Conservation (phyloP, 108 stramenopile species). For the Aurantiochytrium sp. region DNA sequence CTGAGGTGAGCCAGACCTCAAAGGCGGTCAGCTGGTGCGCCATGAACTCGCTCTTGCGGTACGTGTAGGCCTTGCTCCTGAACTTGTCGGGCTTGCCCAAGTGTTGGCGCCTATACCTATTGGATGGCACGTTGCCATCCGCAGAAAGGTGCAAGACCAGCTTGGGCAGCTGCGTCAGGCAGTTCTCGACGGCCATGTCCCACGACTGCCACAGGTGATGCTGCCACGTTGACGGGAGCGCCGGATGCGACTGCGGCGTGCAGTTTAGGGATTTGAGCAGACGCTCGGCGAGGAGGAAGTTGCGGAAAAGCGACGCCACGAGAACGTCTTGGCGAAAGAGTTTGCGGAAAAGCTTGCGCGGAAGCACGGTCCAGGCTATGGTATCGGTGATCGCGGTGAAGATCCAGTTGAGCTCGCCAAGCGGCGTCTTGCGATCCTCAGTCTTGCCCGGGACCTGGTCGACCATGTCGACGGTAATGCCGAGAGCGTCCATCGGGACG, state of each 20-base stretch:
- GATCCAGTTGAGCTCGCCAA: constrained; percentile 96
- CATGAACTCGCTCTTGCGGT: constrained; percentile 65
- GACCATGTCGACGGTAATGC: constrained; percentile 65
- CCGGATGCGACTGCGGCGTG: constrained; percentile 82
- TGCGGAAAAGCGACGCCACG: constrained; percentile 91
- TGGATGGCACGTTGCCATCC: not conserved
- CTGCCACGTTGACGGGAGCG: constrained; percentile 76
- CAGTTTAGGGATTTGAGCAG: constrained; percentile 80
- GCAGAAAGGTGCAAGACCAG: constrained; percentile 30
- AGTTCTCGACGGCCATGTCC: constrained; percentile 95
- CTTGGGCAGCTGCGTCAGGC: constrained; percentile 63
- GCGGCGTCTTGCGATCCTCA: constrained; percentile 76
- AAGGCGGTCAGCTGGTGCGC: constrained; percentile 93
- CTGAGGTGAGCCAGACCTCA: constrained; percentile 93
- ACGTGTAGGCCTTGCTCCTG: constrained; percentile 30
- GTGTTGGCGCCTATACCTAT: not conserved
- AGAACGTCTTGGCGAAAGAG: constrained; percentile 95
- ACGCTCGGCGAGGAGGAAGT: constrained; percentile 96
- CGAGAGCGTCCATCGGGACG: constrained; percentile 48
- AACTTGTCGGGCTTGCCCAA: not conserved
- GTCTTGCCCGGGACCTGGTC: constrained; percentile 86
- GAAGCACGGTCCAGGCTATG: constrained; percentile 97
- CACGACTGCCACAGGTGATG: constrained; percentile 93
- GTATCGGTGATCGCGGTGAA: constrained; percentile 98
- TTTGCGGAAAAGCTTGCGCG: constrained; percentile 84